Evolutionary conservation across 331 rosid genomes (phyloP).

Genomic region (Phaseolus coccineus): DNA sequence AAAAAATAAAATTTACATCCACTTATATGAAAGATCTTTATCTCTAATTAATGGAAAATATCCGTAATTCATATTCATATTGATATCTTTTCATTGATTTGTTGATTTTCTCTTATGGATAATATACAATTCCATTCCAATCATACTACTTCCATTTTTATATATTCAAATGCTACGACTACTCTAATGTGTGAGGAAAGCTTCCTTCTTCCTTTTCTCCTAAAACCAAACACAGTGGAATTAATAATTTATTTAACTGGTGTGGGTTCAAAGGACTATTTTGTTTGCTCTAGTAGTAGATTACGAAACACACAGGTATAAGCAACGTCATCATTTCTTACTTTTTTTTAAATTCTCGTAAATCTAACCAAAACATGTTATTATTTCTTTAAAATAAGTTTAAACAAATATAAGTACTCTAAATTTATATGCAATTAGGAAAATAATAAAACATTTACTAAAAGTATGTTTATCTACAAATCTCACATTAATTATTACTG

Average conservation of each 20-base stretch:
- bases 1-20: too few species aligned
- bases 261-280: constrained; percentile 52
- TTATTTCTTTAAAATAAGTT: neutral
- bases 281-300: constrained; percentile 47
- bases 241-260: neutral
- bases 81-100: neutral
- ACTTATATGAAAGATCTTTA: too few species aligned
- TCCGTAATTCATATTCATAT: too few species aligned
- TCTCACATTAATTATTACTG: too few species aligned
- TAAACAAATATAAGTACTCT: neutral
- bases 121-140: neutral
- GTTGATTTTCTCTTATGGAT: constrained; percentile 12
- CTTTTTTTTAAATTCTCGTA: neutral
- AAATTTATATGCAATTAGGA: neutral
- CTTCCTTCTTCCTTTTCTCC: constrained; percentile 49
- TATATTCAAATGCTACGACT: constrained; percentile 19
- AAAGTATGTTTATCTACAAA: neutral
- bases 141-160: too few species aligned
- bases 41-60: too few species aligned
- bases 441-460: neutral
- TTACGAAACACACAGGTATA: constrained; percentile 50
- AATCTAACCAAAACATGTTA: neutral
- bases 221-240: constrained; percentile 33
- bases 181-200: constrained; percentile 22
- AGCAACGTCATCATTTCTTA: constrained; percentile 70